phyloP scores from a whole-genome alignment of 2,329 filamentous ascomycete genomes.

The Aaosphaeria pasadenensis region DNA sequence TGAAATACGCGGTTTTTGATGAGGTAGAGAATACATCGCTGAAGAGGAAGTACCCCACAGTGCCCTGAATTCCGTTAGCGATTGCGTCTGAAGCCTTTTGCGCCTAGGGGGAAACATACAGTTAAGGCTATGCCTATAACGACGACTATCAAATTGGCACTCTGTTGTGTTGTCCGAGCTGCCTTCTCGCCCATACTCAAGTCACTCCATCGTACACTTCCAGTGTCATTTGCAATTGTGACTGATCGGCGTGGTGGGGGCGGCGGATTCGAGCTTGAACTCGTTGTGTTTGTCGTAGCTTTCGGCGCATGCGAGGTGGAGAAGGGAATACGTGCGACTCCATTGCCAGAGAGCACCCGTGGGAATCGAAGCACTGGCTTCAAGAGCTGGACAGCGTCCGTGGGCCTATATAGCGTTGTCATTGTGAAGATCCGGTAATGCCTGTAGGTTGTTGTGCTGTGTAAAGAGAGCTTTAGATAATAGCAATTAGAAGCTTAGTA shows the following conservation, averaged over 20 bases:
- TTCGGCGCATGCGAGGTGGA: conserved; percentile 21
- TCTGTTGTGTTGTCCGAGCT: conserved; percentile 82
- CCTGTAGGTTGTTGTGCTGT: too few species aligned
- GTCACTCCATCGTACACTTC: conserved; percentile 75
- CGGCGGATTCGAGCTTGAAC: conserved; percentile 1
- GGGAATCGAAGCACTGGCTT: conserved; percentile 13
- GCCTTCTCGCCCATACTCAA: conserved; percentile 76
- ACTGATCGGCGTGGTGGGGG: conserved; percentile 64
- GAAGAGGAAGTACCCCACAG: conserved; percentile 55
- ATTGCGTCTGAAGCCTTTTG: neutral
- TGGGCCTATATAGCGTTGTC: conserved; percentile 27
- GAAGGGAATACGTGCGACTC: conserved; percentile 17
- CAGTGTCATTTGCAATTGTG: conserved; percentile 83
- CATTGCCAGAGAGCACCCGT: conserved; percentile 7
- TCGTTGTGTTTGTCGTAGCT: conserved; percentile 23
- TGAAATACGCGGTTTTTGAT: conserved; percentile 85
- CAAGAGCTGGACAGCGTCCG: conserved; percentile 28
- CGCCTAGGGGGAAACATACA: conserved; percentile 45
- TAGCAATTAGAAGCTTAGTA: too few species aligned
- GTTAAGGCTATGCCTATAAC: conserved; percentile 72
- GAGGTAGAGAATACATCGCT: conserved; percentile 51
- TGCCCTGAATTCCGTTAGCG: conserved; percentile 51
- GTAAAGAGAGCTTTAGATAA: too few species aligned
- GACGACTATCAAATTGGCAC: conserved; percentile 80
- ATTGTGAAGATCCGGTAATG: conserved; percentile 8